phyloP scores from a whole-genome alignment of 1,284 basidiomycete genomes.

The Tylopilus sp. region DNA sequence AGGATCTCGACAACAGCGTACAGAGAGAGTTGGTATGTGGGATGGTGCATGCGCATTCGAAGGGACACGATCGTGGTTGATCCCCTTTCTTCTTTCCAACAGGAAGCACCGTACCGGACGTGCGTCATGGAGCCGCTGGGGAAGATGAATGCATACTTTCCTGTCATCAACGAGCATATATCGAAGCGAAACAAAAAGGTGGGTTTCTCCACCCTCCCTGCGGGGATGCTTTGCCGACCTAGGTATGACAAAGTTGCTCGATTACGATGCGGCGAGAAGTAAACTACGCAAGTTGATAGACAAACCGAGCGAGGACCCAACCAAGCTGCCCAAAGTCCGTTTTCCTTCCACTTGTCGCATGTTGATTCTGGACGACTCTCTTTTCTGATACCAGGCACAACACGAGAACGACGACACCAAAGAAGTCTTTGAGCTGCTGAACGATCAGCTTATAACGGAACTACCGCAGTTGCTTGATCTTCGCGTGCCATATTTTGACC shows the following conservation, averaged over 20 bases:
- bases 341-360: background rate
- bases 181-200: constrained; percentile 96
- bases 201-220: background rate
- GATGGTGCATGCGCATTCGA: background rate
- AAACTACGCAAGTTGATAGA: constrained; percentile 86
- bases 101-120: constrained; percentile 93
- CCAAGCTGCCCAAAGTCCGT: constrained; percentile 78
- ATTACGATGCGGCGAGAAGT: constrained; percentile 91
- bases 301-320: constrained; percentile 91
- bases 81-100: background rate
- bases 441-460: constrained; percentile 87
- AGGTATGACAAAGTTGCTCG: constrained; percentile 62
- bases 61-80: constrained; percentile 6
- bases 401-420: constrained; percentile 92
- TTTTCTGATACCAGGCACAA: constrained; percentile 58
- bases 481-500: constrained; percentile 95
- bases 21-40: constrained; percentile 72
- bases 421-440: constrained; percentile 89
- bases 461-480: constrained; percentile 91
- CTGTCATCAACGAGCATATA: constrained; percentile 91
- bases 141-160: constrained; percentile 95
- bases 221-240: background rate
- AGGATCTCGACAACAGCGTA: constrained; percentile 87
- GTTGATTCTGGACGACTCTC: background rate
- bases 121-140: constrained; percentile 94